These are phyloP conservation scores for Magnolia changhungtana DNA, from an alignment of 164 flowering plant species.

Conservation along the genomic window DNA sequence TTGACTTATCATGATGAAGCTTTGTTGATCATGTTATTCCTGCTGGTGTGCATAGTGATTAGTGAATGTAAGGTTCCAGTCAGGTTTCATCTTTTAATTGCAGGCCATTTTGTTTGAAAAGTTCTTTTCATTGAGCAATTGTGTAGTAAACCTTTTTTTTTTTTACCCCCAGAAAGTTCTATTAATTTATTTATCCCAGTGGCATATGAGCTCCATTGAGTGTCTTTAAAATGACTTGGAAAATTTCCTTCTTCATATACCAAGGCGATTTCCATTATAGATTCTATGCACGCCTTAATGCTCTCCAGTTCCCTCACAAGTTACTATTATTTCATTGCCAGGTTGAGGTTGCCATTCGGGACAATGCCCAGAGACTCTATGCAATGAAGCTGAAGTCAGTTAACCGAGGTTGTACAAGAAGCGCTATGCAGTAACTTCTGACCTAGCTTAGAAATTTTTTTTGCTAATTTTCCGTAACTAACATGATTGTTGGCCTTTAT, in stretches of 20 bases:
- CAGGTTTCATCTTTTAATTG: background rate
- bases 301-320: background rate
- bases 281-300: background rate
- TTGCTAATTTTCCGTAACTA: background rate
- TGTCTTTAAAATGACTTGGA: background rate
- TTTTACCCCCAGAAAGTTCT: no score
- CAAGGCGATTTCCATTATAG: background rate
- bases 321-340: slow-evolving; percentile 21
- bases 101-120: no score
- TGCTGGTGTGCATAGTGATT: background rate
- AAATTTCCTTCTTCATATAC: background rate
- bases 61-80: background rate
- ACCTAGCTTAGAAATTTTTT: background rate
- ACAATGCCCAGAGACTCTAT: slow-evolving; percentile 83
- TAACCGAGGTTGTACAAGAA: slow-evolving; percentile 54
- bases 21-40: no score
- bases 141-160: no score
- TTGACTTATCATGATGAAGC: background rate
- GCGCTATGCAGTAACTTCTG: background rate
- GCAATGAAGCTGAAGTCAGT: slow-evolving; percentile 52
- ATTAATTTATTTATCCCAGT: background rate
- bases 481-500: background rate
- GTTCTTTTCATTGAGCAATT: no score
- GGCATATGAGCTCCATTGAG: background rate
- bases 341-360: slow-evolving; percentile 97